A percentile compares a stretch with the other conserved stretches of the same genome.
These are phyloP conservation scores for Neltuma alba DNA, from an alignment of 306 rosid species.

Conservation along the genomic window DNA sequence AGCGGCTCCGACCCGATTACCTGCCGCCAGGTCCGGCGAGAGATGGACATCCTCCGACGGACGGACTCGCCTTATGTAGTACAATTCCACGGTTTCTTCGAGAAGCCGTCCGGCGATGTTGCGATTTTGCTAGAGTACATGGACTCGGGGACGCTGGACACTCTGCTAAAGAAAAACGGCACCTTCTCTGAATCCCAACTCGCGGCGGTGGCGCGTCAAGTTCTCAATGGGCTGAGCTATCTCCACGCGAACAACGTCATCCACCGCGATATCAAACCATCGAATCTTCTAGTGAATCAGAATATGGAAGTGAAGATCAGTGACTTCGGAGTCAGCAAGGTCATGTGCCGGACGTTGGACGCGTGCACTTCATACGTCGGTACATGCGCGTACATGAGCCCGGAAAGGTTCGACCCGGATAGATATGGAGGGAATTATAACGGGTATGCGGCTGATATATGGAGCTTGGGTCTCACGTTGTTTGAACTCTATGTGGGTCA, in stretches of 20 bases:
- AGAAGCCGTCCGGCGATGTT: conserved; percentile 81
- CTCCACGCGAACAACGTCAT: conserved; percentile 80
- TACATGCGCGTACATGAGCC: conserved; percentile 97
- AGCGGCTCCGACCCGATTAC: conserved; percentile 53
- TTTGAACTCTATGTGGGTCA: conserved; percentile 88
- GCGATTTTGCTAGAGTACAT: conserved; percentile 77
- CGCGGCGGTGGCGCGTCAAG: conserved; percentile 62
- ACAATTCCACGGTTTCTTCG: conserved; percentile 61
- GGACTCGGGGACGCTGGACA: conserved; percentile 71
- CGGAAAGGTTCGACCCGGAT: conserved; percentile 95
- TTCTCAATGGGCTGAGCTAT: conserved; percentile 67
- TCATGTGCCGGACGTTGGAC: conserved; percentile 71
- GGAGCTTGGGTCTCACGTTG: conserved; percentile 90
- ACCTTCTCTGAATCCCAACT: conserved; percentile 63
- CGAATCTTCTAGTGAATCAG: conserved; percentile 65
- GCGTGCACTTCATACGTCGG: conserved; percentile 89
- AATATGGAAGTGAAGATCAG: conserved; percentile 72
- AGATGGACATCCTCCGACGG: conserved; percentile 79
- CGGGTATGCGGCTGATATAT: conserved; percentile 79
- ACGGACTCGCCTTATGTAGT: conserved; percentile 67
- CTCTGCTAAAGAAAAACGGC: conserved; percentile 44
- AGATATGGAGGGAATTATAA: conserved; percentile 75
- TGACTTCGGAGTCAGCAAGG: conserved; percentile 88
- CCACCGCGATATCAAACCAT: conserved; percentile 87
- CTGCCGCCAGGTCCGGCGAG: conserved; percentile 69